Conservation (phyloP, 257 asterid genomes). For the Solanum dulcamara region DNA sequence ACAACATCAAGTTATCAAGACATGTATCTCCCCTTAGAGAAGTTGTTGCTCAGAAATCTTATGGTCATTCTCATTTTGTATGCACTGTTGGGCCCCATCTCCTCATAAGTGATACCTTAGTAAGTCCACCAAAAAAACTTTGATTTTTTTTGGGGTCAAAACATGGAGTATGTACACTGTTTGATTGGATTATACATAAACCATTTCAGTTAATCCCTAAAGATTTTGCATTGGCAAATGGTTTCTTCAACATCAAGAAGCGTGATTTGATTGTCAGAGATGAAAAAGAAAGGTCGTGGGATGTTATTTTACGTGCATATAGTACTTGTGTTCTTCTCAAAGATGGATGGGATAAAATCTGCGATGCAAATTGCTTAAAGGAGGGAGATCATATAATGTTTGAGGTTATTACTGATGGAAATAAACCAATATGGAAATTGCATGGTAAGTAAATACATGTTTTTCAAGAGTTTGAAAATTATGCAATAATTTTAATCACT, state of each 20-base stretch:
- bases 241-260: not conserved
- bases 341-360: not conserved
- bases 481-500: no score
- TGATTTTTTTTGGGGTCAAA: not conserved
- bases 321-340: not conserved
- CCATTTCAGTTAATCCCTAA: not conserved
- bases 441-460: no score
- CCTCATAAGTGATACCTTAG: not conserved
- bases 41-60: not conserved
- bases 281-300: not conserved
- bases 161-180: not conserved
- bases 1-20: not conserved
- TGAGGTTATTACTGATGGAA: not conserved
- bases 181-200: not conserved
- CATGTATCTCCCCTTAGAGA: not conserved
- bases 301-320: not conserved
- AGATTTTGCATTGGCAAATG: not conserved
- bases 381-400: not conserved
- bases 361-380: not conserved
- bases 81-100: not conserved
- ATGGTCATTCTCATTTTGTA: not conserved
- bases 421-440: not conserved
- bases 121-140: not conserved
- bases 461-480: no score
- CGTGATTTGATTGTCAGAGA: not conserved